Conservation (phyloP, 805 yeast species). For the Wickerhamiella shivajii region DNA sequence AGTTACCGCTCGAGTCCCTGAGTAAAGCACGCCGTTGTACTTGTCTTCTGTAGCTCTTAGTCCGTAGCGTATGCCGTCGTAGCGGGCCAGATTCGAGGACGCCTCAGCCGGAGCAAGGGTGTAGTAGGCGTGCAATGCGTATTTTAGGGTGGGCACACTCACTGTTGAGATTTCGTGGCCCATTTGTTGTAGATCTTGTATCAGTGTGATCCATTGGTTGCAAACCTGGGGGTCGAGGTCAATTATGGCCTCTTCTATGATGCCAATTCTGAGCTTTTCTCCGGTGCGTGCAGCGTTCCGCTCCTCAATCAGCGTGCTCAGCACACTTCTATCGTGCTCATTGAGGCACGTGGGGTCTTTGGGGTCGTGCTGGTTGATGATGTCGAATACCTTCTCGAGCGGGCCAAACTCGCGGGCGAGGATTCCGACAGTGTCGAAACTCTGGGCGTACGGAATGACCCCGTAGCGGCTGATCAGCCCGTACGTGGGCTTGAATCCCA, state of each 20-base stretch:
- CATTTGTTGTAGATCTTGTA: conserved; percentile 30
- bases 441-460: conserved; percentile 82
- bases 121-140: conserved; percentile 67
- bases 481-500: conserved; percentile 88
- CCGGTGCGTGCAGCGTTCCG: neutral
- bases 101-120: conserved; percentile 90
- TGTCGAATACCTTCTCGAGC: conserved; percentile 35
- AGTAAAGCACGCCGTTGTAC: conserved; percentile 29
- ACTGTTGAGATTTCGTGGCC: conserved; percentile 48
- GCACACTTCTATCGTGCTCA: conserved; percentile 9
- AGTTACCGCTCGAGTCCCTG: conserved; percentile 44
- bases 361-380: conserved; percentile 46
- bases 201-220: conserved; percentile 32
- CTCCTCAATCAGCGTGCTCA: neutral
- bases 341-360: conserved; percentile 60
- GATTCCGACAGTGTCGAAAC: conserved; percentile 88
- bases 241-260: conserved; percentile 52
- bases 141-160: conserved; percentile 53
- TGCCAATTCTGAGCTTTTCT: conserved; percentile 41
- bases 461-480: conserved; percentile 91
- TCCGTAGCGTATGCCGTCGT: conserved; percentile 85
- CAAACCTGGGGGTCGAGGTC: conserved; percentile 37
- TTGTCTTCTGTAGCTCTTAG: conserved; percentile 28
- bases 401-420: conserved; percentile 36
- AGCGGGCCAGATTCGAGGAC: conserved; percentile 77